Evolutionary conservation across 306 rosid genomes (phyloP), one percentile per base, ranked within the genome.

Genomic region (Lupinus albus): DNA sequence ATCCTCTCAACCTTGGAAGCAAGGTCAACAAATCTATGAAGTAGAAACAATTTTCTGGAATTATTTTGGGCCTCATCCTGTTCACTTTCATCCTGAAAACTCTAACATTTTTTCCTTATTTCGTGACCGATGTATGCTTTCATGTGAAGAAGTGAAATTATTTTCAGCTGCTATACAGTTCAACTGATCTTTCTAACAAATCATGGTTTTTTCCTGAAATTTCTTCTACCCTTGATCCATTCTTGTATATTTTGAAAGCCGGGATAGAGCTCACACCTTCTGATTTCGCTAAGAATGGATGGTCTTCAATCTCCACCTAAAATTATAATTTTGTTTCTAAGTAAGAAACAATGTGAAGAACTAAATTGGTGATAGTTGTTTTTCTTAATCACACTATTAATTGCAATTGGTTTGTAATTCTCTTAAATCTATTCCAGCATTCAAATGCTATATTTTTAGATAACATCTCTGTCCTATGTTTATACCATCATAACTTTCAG

Each of bases 231-330:
- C 84, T 82, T 48, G 88, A 86, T 62, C 98, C 96, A 36, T 92
- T 89, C 75, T 85, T 92, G 76, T 92, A 92, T 81, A 92, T 87
- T 74, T 78, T 92, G 78, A 89, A 92, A 1, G 81, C 75, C 49
- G 98, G 98, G 30, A 75, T 55, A 18, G 79, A 76, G 56, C 42
- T 81, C 69, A 89, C 91, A 9, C 84, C 82, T 86, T 89, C 96
- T 59, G 84, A 80, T 76, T 92, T 92, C 2, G 83, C 89, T 18
- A 92, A 53, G 86, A 81, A 85, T 0, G 98, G 96, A 62, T 89
- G 89, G 57, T 92, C 91, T 73, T 92, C 98, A 4, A 92, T 82
- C 57, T 85, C 98, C 64, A 92, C 96, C 97, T 91, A 67, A 65
- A 68, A 36, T 68, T 68, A 3, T 57, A 36, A 17, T 8, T 61